These are phyloP conservation scores for Brassica hybrid DNA, from an alignment of 441 rosid genomes.

Conservation along the genomic window DNA sequence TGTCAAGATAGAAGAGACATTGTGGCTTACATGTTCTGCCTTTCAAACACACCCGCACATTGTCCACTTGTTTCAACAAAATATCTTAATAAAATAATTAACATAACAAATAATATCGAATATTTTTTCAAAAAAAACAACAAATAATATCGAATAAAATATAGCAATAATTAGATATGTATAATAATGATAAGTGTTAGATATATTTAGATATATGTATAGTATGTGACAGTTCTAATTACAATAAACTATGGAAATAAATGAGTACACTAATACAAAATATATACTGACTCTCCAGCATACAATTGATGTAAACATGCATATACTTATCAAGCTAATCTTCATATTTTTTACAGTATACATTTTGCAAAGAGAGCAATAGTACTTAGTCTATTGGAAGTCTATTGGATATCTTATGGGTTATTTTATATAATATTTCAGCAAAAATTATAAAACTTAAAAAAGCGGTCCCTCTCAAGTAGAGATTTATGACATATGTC, in stretches of 20 bases:
- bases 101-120: background rate
- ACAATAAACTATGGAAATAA: background rate
- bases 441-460: background rate
- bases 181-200: background rate
- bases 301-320: background rate
- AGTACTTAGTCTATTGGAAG: background rate
- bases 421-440: background rate
- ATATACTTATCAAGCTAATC: background rate
- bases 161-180: background rate
- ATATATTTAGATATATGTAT: background rate
- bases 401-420: background rate
- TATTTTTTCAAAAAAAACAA: background rate
- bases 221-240: background rate
- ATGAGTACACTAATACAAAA: background rate
- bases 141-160: background rate
- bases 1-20: conserved; percentile 19
- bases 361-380: background rate
- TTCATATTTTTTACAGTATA: background rate
- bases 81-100: background rate
- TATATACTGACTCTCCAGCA: background rate
- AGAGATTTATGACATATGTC: background rate
- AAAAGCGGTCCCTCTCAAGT: background rate
- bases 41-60: conserved; percentile 7
- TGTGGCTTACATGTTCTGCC: conserved; percentile 40
- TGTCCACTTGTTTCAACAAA: conserved; percentile 19